phyloP scores from a whole-genome alignment of 768 basidiomycete species.

The Leucocoprinus sp. region DNA sequence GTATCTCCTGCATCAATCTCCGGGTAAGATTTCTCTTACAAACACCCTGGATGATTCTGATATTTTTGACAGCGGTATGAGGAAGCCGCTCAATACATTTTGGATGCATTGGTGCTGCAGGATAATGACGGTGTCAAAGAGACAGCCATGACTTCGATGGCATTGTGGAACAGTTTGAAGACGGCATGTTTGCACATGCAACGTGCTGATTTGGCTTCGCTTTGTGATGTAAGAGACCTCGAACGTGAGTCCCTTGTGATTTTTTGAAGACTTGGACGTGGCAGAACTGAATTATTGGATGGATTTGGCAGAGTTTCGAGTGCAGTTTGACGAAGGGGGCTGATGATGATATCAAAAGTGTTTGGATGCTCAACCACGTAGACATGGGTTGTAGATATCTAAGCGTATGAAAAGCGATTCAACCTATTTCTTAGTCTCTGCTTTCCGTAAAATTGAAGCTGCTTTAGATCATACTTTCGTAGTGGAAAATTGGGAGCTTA shows the following conservation, averaged over 20 bases:
- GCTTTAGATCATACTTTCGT: not conserved
- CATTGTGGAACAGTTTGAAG: constrained; percentile 85
- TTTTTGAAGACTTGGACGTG: not conserved
- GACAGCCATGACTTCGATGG: constrained; percentile 49
- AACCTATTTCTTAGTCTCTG: constrained; percentile 5
- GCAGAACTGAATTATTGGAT: not conserved
- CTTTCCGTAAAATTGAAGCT: constrained; percentile 7
- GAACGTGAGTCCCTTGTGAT: constrained; percentile 33
- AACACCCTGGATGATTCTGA: constrained; percentile 1
- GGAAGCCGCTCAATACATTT: constrained; percentile 78
- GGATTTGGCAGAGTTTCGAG: constrained; percentile 3
- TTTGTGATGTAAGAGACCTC: constrained; percentile 69
- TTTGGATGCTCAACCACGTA: not conserved
- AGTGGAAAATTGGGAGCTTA: not conserved
- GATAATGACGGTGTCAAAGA: constrained; percentile 72
- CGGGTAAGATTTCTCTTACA: constrained; percentile 38
- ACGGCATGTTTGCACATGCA: constrained; percentile 78
- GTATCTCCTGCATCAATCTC: constrained; percentile 87
- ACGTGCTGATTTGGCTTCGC: constrained; percentile 62
- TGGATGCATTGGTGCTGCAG: constrained; percentile 86
- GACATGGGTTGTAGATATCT: not conserved
- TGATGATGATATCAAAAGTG: not conserved
- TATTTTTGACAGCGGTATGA: constrained; percentile 57
- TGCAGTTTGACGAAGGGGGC: not conserved
- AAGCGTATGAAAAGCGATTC: not conserved